Evolutionary conservation across 2,329 filamentous ascomycete genomes (phyloP).

Genomic region (Penicillium oxalicum): DNA sequence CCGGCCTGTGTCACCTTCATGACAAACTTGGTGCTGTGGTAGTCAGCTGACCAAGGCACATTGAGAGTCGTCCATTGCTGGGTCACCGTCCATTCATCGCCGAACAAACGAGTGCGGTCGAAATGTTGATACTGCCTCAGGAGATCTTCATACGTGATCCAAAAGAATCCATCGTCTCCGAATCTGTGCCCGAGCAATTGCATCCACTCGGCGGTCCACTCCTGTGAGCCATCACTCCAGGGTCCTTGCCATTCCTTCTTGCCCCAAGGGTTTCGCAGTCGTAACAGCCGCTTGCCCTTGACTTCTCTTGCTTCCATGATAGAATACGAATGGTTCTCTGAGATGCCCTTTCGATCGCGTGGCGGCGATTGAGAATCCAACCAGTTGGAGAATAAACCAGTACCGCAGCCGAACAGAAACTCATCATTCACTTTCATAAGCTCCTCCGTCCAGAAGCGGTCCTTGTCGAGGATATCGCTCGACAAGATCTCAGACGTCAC

Average conservation of each 20-base stretch:
- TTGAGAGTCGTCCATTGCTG: constrained; percentile 57
- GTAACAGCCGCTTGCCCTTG: constrained; percentile 57
- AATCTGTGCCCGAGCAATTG: constrained; percentile 66
- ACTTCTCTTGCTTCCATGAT: constrained; percentile 57
- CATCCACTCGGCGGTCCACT: constrained; percentile 79
- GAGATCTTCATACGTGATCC: constrained; percentile 56
- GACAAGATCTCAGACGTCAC: constrained; percentile 44
- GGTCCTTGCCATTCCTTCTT: constrained; percentile 73
- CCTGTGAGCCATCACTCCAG: constrained; percentile 76
- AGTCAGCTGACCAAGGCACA: constrained; percentile 57
- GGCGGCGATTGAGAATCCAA: constrained; percentile 33
- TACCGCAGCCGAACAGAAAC: constrained; percentile 52
- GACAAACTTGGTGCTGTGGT: constrained; percentile 55
- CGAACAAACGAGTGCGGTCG: constrained; percentile 56
- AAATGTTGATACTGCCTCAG: constrained; percentile 55
- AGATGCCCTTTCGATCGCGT: constrained; percentile 40
- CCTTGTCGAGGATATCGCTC: constrained; percentile 54
- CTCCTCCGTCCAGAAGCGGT: constrained; percentile 78
- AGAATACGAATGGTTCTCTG: constrained; percentile 51
- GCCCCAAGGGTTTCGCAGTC: constrained; percentile 74
- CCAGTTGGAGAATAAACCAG: constrained; percentile 43
- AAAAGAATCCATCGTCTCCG: constrained; percentile 66
- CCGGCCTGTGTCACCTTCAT: constrained; percentile 48
- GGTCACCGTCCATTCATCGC: constrained; percentile 54
- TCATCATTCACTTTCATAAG: constrained; percentile 73